These are phyloP conservation scores for Graphilbum ipis-grandicollis DNA, from an alignment of 2,329 filamentous ascomycete genomes.

Conservation along the genomic window DNA sequence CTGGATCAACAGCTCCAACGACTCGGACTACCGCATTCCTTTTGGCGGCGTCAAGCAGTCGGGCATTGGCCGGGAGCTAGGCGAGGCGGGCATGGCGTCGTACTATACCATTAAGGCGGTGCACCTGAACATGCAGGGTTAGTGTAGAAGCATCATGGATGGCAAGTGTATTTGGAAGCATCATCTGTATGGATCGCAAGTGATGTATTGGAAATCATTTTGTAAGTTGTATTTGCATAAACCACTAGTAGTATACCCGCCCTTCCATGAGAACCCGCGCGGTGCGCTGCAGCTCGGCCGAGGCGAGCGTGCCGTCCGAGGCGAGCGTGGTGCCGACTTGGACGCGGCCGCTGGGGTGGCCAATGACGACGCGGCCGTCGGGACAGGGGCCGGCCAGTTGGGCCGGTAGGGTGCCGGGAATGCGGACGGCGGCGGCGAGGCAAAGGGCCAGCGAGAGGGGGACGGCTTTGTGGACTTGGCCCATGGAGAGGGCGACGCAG, in stretches of 20 bases:
- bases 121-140: slow-evolving; percentile 17
- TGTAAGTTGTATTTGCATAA: too few species aligned
- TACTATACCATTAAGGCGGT: slow-evolving; percentile 18
- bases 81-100: slow-evolving; percentile 16
- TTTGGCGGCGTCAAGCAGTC: slow-evolving; percentile 25
- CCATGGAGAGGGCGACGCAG: slow-evolving; percentile 28
- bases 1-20: slow-evolving; percentile 26
- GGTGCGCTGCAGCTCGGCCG: slow-evolving; percentile 27
- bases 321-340: slow-evolving; percentile 25
- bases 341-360: slow-evolving; percentile 27
- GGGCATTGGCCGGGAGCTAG: slow-evolving; percentile 18
- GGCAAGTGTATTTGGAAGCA: too few species aligned
- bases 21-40: slow-evolving; percentile 30
- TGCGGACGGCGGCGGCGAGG: slow-evolving; percentile 20
- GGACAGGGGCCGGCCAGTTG: slow-evolving; percentile 10
- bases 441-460: slow-evolving; percentile 23
- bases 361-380: slow-evolving; percentile 14
- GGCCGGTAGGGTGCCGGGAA: slow-evolving; percentile 24
- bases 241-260: slow-evolving; percentile 21
- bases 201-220: too few species aligned
- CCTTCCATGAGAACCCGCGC: slow-evolving; percentile 32
- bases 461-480: slow-evolving; percentile 25
- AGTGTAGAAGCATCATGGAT: too few species aligned
- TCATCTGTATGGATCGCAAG: too few species aligned
- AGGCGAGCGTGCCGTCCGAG: slow-evolving; percentile 20